Conservation (phyloP, 2,329 filamentous ascomycete species). For the Xylaria sp. region DNA sequence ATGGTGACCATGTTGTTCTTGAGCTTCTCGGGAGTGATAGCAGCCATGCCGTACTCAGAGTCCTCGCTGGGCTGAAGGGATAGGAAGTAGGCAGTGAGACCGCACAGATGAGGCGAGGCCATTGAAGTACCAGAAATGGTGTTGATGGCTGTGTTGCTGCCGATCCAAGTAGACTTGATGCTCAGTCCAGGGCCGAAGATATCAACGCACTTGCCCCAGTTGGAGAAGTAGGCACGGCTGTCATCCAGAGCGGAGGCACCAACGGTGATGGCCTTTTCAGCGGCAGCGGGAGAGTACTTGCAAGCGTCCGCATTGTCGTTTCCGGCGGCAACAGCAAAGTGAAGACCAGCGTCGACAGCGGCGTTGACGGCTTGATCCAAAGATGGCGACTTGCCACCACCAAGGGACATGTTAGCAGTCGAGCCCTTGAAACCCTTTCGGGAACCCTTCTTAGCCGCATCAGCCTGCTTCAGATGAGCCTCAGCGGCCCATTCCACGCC, state of each 20-base stretch:
- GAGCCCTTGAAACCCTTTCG: slow-evolving; percentile 98
- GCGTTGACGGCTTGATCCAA: slow-evolving; percentile 94
- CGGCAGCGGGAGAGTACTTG: slow-evolving; percentile 98
- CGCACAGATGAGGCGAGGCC: slow-evolving; percentile 96
- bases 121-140: slow-evolving; percentile 99
- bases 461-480: slow-evolving; percentile 78
- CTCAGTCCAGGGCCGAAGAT: slow-evolving; percentile 98
- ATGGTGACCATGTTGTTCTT: slow-evolving; percentile 89
- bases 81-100: slow-evolving; percentile 96
- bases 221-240: slow-evolving; percentile 99
- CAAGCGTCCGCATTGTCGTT: slow-evolving; percentile 99
- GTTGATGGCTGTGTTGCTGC: slow-evolving; percentile 95
- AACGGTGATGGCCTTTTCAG: slow-evolving; percentile 91
- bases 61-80: slow-evolving; percentile 91
- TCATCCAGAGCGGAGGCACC: slow-evolving; percentile 94
- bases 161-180: slow-evolving; percentile 98
- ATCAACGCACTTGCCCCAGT: slow-evolving; percentile 99
- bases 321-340: slow-evolving; percentile 97
- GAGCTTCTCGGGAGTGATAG: slow-evolving; percentile 91
- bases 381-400: slow-evolving; percentile 93
- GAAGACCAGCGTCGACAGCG: slow-evolving; percentile 88
- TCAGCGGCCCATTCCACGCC: slow-evolving; percentile 95
- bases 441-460: slow-evolving; percentile 85
- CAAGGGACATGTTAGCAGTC: slow-evolving; percentile 98
- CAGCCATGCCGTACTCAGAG: slow-evolving; percentile 89